Conservation (phyloP, 2,329 filamentous ascomycete species). For the Cercospora canescens region DNA sequence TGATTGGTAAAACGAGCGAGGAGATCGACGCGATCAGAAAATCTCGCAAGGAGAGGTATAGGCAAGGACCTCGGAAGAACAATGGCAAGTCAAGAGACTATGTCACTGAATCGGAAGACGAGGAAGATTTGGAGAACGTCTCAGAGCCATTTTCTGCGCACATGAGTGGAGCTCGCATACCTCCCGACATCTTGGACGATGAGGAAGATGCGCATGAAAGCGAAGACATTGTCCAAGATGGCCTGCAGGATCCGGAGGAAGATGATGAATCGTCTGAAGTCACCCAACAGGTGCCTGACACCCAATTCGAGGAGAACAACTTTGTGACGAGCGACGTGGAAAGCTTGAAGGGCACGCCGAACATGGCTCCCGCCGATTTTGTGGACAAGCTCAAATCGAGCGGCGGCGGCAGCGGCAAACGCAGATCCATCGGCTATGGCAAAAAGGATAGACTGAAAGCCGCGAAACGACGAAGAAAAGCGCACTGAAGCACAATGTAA, state of each 20-base stretch:
- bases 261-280: constrained; percentile 2
- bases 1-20: constrained; percentile 22
- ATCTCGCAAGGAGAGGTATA: constrained; percentile 12
- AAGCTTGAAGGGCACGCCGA: constrained; percentile 8
- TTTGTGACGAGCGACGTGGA: constrained; percentile 1
- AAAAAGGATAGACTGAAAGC: constrained; percentile 5
- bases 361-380: constrained; percentile 1
- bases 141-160: not conserved
- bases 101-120: constrained; percentile 15
- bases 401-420: constrained; percentile 6
- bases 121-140: not conserved
- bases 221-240: not conserved
- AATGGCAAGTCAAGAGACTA: constrained; percentile 9
- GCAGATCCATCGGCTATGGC: constrained; percentile 5
- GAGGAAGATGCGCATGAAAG: not conserved
- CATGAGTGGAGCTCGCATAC: not conserved
- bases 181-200: not conserved
- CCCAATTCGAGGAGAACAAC: constrained; percentile 3
- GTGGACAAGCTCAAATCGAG: constrained; percentile 3
- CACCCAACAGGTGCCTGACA: constrained; percentile 5
- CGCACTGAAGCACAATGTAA: not conserved
- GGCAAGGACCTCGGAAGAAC: not conserved
- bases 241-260: not conserved
- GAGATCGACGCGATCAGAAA: constrained; percentile 19
- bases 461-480: not conserved